Evolutionary conservation across 2,329 filamentous ascomycete genomes (phyloP), one percentile per base, ranked within the genome.

Genomic region (Ceratocystis huliohia): DNA sequence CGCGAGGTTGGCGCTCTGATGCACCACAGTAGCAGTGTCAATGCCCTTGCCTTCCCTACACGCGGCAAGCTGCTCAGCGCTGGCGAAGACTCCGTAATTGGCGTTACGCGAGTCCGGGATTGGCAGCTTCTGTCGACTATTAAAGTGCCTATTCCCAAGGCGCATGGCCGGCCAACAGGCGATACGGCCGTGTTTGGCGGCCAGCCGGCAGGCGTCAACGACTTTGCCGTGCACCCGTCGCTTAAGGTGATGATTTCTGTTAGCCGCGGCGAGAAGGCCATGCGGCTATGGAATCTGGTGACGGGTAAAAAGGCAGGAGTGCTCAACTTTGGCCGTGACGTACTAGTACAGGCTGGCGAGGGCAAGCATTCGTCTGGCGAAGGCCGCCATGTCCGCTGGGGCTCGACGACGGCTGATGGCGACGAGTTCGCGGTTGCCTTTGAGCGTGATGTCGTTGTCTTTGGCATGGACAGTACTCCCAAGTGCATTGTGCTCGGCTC

Each of bases 201-300:
- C 61, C 84, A 88, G 30, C 92, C 92, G 0, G 84, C 87, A n/a
- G 94, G 94, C 20, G 85, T 97, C 70, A 97, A 96, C 74, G 89
- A 92, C 74, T 96, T 99, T 74, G 91, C 93, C 1, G 88, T 99
- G 30, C 94, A 99, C 74, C 93, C 94, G 0, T 95, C 89, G 74
- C 90, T 96, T 83, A 97, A 96, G 78, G 80, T 99, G 63, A 96
- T 97, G 89, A 85, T 99, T 68, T 95, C 85, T 71, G 91, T 97
- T 7, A 88, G 90, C 70, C 90, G 88, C 72, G 91, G 91, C 70
- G 94, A 99, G 78, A 86, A 85, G 70, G 91, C 87, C 73, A 95
- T 99, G 89, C 81, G 94, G 70, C 76, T 97, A 70, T 99, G 94
- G 94, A 97, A 99, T 73, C 75, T 99, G 69, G 91, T 97, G 70